Percentiles rank a stretch among this genome's conserved stretches.
Conservation (phyloP, 1,139 yeast genomes). For the Eremothecium gossypii region DNA sequence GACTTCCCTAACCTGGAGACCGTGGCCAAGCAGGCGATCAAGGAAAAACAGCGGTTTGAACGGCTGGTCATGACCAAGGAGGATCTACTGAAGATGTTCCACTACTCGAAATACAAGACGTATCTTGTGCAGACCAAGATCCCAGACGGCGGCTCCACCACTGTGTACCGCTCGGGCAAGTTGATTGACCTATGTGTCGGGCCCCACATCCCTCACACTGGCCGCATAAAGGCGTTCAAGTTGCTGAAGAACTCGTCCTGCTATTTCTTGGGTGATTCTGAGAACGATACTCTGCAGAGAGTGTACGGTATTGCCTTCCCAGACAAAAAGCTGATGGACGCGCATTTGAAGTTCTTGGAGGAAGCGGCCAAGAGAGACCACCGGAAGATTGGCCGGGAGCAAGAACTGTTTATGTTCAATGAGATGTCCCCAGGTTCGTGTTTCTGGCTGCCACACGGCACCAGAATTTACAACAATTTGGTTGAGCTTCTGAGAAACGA, state of each 20-base stretch:
- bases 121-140: constrained; percentile 77
- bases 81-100: constrained; percentile 83
- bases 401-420: constrained; percentile 88
- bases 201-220: constrained; percentile 97
- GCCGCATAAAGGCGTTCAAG: constrained; percentile 90
- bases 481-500: constrained; percentile 67
- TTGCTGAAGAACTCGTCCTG: constrained; percentile 93
- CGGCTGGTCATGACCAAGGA: constrained; percentile 90
- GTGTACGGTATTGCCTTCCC: constrained; percentile 98
- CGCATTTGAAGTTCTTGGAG: constrained; percentile 85
- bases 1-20: constrained; percentile 83
- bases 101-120: constrained; percentile 92
- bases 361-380: constrained; percentile 98
- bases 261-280: constrained; percentile 88
- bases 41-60: constrained; percentile 93
- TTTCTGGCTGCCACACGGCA: constrained; percentile 97
- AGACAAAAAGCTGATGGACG: constrained; percentile 93
- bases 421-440: constrained; percentile 97
- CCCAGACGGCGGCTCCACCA: constrained; percentile 93
- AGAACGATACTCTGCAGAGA: constrained; percentile 93
- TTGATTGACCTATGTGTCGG: constrained; percentile 96
- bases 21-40: constrained; percentile 83
- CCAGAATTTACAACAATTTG: constrained; percentile 85
- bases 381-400: constrained; percentile 92
- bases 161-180: constrained; percentile 97